Percentiles rank a stretch among this genome's conserved stretches.
Evolutionary conservation across 2,329 filamentous ascomycete species (phyloP).

Genomic region (Blastomyces parvus): DNA sequence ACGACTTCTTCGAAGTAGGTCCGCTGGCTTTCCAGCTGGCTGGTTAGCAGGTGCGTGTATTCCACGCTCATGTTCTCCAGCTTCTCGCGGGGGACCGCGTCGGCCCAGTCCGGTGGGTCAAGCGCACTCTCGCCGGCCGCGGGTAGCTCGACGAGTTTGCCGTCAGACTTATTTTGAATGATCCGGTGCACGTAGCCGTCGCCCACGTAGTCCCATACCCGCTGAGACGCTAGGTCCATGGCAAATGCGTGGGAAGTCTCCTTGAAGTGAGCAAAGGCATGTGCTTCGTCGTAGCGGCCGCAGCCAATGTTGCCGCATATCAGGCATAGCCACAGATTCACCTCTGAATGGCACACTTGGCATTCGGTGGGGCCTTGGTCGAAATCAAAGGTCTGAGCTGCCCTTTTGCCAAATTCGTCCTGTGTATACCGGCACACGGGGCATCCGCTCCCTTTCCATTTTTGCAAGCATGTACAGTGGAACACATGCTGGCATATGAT

Average conservation of each 20-base stretch:
- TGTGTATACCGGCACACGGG: constrained; percentile 89
- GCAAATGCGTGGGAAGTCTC: constrained; percentile 82
- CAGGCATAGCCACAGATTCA: constrained; percentile 90
- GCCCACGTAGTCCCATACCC: constrained; percentile 95
- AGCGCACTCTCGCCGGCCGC: constrained; percentile 39
- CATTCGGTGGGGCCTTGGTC: constrained; percentile 55
- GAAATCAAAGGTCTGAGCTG: constrained; percentile 42
- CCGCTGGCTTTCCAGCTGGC: constrained; percentile 84
- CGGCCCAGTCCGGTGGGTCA: constrained; percentile 35
- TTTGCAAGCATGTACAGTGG: constrained; percentile 90
- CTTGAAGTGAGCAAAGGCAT: constrained; percentile 90
- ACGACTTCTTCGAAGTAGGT: constrained; percentile 92
- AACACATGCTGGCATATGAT: constrained; percentile 97
- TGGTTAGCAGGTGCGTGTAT: constrained; percentile 87
- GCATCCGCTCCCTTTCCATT: constrained; percentile 89
- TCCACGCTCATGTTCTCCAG: constrained; percentile 76
- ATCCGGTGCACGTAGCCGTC: constrained; percentile 94
- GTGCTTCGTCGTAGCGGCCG: constrained; percentile 85
- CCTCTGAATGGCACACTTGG: constrained; percentile 65
- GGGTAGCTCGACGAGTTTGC: constrained; percentile 85
- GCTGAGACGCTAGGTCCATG: constrained; percentile 84
- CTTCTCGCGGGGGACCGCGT: constrained; percentile 48
- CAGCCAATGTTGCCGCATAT: constrained; percentile 91
- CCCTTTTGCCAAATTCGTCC: constrained; percentile 40
- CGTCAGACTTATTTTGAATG: constrained; percentile 86